Evolutionary conservation across 1,284 basidiomycete species (phyloP).

Genomic region (Hortiboletus rubellus): DNA sequence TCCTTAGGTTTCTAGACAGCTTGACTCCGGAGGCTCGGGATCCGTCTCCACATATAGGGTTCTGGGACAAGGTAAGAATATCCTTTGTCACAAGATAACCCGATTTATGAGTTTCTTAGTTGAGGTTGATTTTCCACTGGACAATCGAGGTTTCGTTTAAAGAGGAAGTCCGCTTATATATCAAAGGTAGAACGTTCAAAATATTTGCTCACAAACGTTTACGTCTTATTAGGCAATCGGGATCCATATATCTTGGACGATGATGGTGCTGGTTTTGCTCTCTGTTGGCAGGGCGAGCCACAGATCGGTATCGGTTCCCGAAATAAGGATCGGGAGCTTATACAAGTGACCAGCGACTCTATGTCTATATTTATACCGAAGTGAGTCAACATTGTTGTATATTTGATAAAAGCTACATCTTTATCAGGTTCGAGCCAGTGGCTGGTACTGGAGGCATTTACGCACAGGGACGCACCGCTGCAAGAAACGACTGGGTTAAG

Average conservation of each 20-base stretch:
- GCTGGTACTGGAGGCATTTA: conserved; percentile 11
- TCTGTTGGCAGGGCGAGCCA: conserved; percentile 83
- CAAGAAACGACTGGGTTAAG: conserved; percentile 43
- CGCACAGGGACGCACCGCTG: conserved; percentile 20
- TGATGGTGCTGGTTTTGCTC: conserved; percentile 86
- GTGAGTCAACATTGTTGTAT: conserved; percentile 40
- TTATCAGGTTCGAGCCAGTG: conserved; percentile 24
- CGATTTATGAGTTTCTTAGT: conserved; percentile 42
- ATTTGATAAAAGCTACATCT: conserved; percentile 1
- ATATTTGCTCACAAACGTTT: conserved; percentile 12
- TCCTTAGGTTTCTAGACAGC: conserved; percentile 83
- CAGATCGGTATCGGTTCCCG: conserved; percentile 72
- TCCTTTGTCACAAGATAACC: background rate
- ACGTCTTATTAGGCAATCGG: conserved; percentile 61
- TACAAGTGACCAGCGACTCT: conserved; percentile 83
- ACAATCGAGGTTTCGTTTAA: conserved; percentile 70
- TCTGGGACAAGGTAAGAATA: conserved; percentile 83
- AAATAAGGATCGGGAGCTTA: conserved; percentile 76
- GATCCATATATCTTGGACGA: conserved; percentile 79
- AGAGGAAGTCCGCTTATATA: conserved; percentile 75
- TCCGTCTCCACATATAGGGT: conserved; percentile 84
- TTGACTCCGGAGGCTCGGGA: conserved; percentile 82
- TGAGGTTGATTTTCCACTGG: conserved; percentile 87
- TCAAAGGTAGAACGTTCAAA: conserved; percentile 66
- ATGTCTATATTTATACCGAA: conserved; percentile 84